These are phyloP conservation scores for Nasturtium officinale DNA, from an alignment of 345 rosid species.

Conservation along the genomic window DNA sequence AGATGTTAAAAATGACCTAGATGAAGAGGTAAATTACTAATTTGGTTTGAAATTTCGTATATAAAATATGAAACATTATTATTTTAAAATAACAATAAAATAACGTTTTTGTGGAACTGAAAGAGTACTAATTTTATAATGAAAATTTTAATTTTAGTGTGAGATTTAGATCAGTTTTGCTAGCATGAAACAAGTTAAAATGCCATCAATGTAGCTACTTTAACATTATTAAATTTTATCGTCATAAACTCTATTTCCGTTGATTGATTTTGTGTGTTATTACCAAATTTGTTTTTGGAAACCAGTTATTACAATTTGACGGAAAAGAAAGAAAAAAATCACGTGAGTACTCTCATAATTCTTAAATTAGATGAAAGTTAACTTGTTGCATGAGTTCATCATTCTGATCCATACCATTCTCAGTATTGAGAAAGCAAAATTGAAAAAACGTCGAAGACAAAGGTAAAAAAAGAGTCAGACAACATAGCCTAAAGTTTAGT, in stretches of 20 bases:
- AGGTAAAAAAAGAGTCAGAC: slow-evolving; percentile 5
- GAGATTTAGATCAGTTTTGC: not conserved
- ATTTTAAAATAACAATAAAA: too few species aligned
- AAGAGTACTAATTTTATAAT: not conserved
- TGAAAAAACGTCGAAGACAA: slow-evolving; percentile 20
- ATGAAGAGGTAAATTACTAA: not conserved
- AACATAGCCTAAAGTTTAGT: slow-evolving; percentile 11
- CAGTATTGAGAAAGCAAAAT: slow-evolving; percentile 3
- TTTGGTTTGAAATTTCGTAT: not conserved
- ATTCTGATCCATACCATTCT: not conserved
- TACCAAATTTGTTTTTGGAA: not conserved
- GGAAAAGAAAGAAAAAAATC: not conserved
- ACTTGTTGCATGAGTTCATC: not conserved
- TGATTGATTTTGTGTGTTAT: not conserved
- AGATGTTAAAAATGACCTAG: too few species aligned
- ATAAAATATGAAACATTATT: not conserved
- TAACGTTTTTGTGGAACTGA: too few species aligned
- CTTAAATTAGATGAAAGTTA: not conserved
- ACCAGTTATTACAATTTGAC: not conserved
- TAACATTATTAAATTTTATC: not conserved
- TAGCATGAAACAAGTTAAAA: not conserved
- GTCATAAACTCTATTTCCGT: not conserved
- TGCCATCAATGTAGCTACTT: not conserved
- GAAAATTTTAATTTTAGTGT: not conserved
- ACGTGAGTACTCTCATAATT: not conserved